A percentile compares a stretch with the other conserved stretches of the same genome.
phyloP scores from a whole-genome alignment of 495 filamentous ascomycete species.

The Neurospora pannonica region DNA sequence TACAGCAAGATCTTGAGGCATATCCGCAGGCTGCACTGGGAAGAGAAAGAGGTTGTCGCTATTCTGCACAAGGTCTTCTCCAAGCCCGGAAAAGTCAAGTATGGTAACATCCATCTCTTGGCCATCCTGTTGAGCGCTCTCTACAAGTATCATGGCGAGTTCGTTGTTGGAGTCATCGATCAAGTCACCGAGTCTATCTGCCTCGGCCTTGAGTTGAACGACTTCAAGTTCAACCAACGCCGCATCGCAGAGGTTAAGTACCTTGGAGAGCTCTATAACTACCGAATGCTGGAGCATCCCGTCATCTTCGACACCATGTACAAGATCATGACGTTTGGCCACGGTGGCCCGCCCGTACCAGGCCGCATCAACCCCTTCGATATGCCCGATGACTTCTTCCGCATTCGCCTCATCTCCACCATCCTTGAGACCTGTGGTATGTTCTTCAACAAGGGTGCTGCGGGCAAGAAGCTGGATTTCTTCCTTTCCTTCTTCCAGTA shows the following conservation, averaged over 20 bases:
- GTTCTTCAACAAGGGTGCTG: slow-evolving; percentile 87
- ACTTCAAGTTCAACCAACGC: slow-evolving; percentile 96
- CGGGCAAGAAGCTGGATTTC: slow-evolving; percentile 96
- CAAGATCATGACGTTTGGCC: slow-evolving; percentile 84
- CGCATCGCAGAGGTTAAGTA: slow-evolving; percentile 95
- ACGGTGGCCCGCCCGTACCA: slow-evolving; percentile 73
- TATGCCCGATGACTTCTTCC: slow-evolving; percentile 90
- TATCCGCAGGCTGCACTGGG: slow-evolving; percentile 94
- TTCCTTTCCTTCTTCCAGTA: slow-evolving; percentile 98
- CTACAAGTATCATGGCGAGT: slow-evolving; percentile 85
- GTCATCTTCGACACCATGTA: slow-evolving; percentile 95
- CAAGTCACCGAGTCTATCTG: slow-evolving; percentile 81
- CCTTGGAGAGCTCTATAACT: slow-evolving; percentile 94
- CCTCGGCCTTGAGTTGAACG: slow-evolving; percentile 84
- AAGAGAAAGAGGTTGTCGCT: slow-evolving; percentile 76
- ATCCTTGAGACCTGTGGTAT: slow-evolving; percentile 91
- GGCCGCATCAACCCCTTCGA: slow-evolving; percentile 69
- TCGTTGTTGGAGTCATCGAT: slow-evolving; percentile 80
- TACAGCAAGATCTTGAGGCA: slow-evolving; percentile 88
- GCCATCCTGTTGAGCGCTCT: slow-evolving; percentile 84
- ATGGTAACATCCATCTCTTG: slow-evolving; percentile 90
- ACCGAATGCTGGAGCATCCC: slow-evolving; percentile 91
- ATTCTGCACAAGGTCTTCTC: slow-evolving; percentile 87
- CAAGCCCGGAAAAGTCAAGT: slow-evolving; percentile 94
- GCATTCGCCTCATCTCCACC: slow-evolving; percentile 79